phyloP scores from a whole-genome alignment of 305 asterid species.

The Striga hermonthica region DNA sequence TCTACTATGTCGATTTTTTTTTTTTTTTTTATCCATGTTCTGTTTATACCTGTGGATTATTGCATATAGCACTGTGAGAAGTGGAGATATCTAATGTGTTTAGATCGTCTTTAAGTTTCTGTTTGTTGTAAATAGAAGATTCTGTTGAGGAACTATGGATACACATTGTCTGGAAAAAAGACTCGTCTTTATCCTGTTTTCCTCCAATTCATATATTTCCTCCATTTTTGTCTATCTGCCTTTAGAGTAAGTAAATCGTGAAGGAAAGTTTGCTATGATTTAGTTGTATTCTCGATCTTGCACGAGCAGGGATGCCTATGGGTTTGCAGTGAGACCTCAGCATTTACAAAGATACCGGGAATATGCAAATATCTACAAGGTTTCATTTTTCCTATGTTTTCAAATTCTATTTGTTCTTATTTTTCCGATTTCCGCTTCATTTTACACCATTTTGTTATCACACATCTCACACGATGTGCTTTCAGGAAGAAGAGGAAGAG shows the following conservation, averaged over 20 bases:
- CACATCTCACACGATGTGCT: constrained; percentile 19
- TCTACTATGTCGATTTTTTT: too few relatives aligned
- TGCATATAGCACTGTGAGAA: neutral
- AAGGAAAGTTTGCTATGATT: neutral
- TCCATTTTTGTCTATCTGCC: neutral
- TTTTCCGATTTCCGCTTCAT: neutral
- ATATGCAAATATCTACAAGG: constrained; percentile 94
- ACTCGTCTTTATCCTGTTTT: neutral
- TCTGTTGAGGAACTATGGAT: neutral
- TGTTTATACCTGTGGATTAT: too few relatives aligned
- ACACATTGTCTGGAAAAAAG: too few relatives aligned
- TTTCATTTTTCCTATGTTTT: constrained; percentile 29
- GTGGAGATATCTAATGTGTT: neutral
- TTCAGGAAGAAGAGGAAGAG: constrained; percentile 98
- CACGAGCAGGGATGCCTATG: constrained; percentile 86
- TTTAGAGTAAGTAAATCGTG: neutral
- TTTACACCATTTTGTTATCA: neutral
- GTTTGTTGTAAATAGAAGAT: neutral
- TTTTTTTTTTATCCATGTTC: too few relatives aligned
- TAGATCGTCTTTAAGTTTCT: neutral
- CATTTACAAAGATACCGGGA: constrained; percentile 92
- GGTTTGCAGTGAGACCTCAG: constrained; percentile 97
- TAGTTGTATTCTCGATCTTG: constrained; percentile 23
- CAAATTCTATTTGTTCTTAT: neutral
- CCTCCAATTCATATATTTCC: neutral